Evolutionary conservation across 768 basidiomycete genomes (phyloP), one percentile per base, ranked within the genome.

Genomic region (Xerocomellus intermedius): DNA sequence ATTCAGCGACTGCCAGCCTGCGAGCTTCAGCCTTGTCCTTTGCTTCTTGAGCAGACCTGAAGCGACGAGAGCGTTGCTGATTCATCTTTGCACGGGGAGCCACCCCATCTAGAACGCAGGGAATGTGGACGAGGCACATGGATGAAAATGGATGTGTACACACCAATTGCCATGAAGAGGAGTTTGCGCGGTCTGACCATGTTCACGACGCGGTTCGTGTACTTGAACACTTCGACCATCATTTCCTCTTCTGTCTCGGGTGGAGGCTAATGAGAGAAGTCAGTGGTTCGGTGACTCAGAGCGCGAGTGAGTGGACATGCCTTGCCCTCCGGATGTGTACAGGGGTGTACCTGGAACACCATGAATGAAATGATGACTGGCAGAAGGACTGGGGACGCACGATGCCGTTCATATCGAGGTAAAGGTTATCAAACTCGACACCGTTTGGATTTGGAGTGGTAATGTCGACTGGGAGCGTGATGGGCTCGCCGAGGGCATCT

Each of bases 21-120:
- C 86, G 82, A 45, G 92, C 91, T 53, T 91, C 86, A 54, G 93
- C 94, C 73, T 97, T 96, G 35, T 96, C 92, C 57, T 88, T 86
- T 4, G 97, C 94, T 71, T 99, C 97, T 69, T 96, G 94, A 2
- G 93, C 86, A 21, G 94, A 84, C 56, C 97, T 84, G 75, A 99
- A 99, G 52, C 97, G 93, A 61, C 97, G 82, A 16, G 94, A 94
- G 10, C 97, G 92, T 70, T 99, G 97, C 67, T 99, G 97, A 69
- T 99, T 99, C 97, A 99, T 99, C 76, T 99, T 99, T 38, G 97
- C 97, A 65, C 96, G 86, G 32, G 96, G 96, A 10, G 96, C 96
- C 21, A 98, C 96, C 56, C 96, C 96, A 66, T 98, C 95, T 96
- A 52, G 39, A 41, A 47, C 26, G 36, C n/a, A 47, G 28, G 32